Conservation (phyloP, 495 filamentous ascomycete species). For the Apodospora peruviana region DNA sequence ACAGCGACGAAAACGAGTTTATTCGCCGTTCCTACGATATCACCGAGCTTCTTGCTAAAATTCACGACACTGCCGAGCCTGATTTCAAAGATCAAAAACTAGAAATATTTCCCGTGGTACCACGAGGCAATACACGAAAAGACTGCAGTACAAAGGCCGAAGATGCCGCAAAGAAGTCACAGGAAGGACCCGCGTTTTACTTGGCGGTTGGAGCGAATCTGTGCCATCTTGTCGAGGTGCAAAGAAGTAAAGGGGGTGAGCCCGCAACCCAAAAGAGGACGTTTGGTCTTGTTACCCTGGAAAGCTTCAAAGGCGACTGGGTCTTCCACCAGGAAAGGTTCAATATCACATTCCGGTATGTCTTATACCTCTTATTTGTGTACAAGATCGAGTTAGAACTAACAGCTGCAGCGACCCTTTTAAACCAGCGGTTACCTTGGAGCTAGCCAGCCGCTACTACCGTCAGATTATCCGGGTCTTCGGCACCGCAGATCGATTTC, state of each 20-base stretch:
- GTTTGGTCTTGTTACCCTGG: conserved; percentile 73
- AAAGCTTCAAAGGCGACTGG: conserved; percentile 30
- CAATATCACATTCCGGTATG: conserved; percentile 74
- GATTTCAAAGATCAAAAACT: conserved; percentile 67
- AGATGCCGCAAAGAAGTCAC: conserved; percentile 48
- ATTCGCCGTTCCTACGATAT: conserved; percentile 55
- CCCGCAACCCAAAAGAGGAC: conserved; percentile 37
- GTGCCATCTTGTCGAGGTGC: conserved; percentile 67
- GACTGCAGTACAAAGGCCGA: conserved; percentile 40
- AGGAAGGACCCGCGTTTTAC: conserved; percentile 80
- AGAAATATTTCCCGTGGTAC: conserved; percentile 79
- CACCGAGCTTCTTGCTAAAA: conserved; percentile 57
- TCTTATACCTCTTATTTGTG: background rate
- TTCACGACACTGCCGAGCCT: conserved; percentile 58
- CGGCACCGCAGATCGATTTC: conserved; percentile 64
- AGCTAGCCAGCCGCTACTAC: conserved; percentile 74
- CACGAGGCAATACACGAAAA: conserved; percentile 54
- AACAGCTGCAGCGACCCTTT: conserved; percentile 54
- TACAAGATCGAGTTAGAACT: conserved; percentile 7
- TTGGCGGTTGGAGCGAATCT: conserved; percentile 80
- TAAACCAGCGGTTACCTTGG: conserved; percentile 54
- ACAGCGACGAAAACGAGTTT: conserved; percentile 32
- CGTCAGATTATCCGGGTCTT: conserved; percentile 71
- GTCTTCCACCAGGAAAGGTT: conserved; percentile 73
- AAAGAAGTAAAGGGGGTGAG: conserved; percentile 44